Evolutionary conservation across 306 rosid genomes (phyloP).

Genomic region (Begonia loranthoides): DNA sequence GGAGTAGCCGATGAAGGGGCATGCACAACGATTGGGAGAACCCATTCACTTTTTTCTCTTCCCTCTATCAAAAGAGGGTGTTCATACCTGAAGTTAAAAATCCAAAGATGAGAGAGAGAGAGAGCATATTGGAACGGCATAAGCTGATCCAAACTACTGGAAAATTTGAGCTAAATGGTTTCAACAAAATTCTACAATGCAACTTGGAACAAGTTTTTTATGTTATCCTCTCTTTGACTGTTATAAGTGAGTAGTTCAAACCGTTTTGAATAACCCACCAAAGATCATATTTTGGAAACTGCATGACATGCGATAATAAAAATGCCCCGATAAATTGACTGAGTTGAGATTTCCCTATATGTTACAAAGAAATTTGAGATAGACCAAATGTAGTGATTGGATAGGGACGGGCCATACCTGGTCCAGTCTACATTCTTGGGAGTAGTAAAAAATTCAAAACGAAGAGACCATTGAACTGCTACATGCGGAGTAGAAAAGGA

Average conservation of each 20-base stretch:
- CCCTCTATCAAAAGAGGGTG: slow-evolving; percentile 89
- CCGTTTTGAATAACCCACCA: too few species aligned
- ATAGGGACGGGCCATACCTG: slow-evolving; percentile 31
- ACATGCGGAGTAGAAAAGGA: slow-evolving; percentile 90
- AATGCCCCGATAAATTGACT: too few species aligned
- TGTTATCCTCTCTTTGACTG: too few species aligned
- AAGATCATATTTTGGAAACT: too few species aligned
- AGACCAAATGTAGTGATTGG: too few species aligned
- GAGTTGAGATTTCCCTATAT: too few species aligned
- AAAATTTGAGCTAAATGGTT: too few species aligned
- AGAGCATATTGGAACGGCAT: not conserved
- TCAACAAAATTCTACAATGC: too few species aligned
- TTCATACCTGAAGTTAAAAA: slow-evolving; percentile 53
- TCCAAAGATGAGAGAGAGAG: not conserved
- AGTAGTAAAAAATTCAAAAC: slow-evolving; percentile 88
- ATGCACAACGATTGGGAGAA: slow-evolving; percentile 87
- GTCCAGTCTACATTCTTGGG: slow-evolving; percentile 82
- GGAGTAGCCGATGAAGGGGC: slow-evolving; percentile 58
- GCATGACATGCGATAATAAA: too few species aligned
- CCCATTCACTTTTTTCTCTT: slow-evolving; percentile 88
- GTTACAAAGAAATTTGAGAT: too few species aligned
- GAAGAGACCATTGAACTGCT: slow-evolving; percentile 90
- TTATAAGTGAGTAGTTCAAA: too few species aligned
- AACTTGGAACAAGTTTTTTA: too few species aligned
- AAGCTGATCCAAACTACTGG: not conserved